Evolutionary conservation across 1,284 basidiomycete species (phyloP).

Genomic region (Pterulicium gracile): DNA sequence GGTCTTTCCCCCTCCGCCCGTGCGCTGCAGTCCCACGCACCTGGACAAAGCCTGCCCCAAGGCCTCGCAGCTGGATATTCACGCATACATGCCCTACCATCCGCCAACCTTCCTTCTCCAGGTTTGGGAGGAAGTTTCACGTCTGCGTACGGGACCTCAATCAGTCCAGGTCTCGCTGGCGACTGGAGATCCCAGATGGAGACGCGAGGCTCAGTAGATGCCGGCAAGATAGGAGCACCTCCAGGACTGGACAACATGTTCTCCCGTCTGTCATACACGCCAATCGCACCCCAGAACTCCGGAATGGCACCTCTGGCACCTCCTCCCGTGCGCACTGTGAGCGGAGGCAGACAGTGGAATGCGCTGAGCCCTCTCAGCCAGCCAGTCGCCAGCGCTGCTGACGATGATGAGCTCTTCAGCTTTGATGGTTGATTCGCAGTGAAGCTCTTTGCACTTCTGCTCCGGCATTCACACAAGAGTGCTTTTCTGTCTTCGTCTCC

Average conservation of each 20-base stretch:
- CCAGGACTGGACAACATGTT: constrained; percentile 36
- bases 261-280: constrained; percentile 35
- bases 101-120: constrained; percentile 29
- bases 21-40: constrained; percentile 69
- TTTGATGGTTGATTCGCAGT: constrained; percentile 44
- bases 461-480: too few species aligned
- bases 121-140: constrained; percentile 26
- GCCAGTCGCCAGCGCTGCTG: constrained; percentile 43
- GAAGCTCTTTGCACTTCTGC: too few species aligned
- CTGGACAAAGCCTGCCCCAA: constrained; percentile 80
- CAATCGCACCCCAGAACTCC: constrained; percentile 21
- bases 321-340: constrained; percentile 25
- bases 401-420: constrained; percentile 57
- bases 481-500: too few species aligned
- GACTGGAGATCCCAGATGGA: constrained; percentile 17
- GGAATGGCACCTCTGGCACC: constrained; percentile 20
- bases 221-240: constrained; percentile 7
- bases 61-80: constrained; percentile 81
- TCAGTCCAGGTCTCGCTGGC: constrained; percentile 9
- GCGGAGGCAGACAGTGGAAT: constrained; percentile 28
- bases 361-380: constrained; percentile 43
- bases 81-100: constrained; percentile 66
- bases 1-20: constrained; percentile 52
- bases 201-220: constrained; percentile 17
- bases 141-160: constrained; percentile 15